Evolutionary conservation across 306 rosid genomes (phyloP).

Genomic region (Comarum palustre): DNA sequence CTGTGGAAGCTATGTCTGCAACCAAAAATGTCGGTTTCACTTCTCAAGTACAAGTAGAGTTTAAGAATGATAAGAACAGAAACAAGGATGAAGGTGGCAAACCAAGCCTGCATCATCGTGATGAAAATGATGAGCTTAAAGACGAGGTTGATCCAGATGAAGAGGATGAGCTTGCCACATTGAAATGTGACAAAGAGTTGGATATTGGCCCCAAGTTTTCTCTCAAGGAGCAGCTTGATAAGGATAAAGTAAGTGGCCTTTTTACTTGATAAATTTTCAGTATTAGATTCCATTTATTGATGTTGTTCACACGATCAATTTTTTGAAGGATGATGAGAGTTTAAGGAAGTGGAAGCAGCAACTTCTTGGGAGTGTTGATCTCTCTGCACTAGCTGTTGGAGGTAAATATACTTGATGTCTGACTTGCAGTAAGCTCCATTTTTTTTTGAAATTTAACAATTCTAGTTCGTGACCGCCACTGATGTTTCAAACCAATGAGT

Average conservation of each 20-base stretch:
- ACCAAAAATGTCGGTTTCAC: conserved; percentile 45
- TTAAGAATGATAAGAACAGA: conserved; percentile 34
- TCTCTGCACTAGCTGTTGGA: conserved; percentile 52
- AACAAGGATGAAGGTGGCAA: conserved; percentile 28
- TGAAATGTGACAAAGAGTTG: conserved; percentile 44
- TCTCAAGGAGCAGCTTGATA: conserved; percentile 89
- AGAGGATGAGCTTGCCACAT: conserved; percentile 37
- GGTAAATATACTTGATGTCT: conserved; percentile 34
- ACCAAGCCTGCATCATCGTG: conserved; percentile 16
- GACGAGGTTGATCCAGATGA: conserved; percentile 42
- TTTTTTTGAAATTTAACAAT: neutral
- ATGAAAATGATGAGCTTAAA: conserved; percentile 15
- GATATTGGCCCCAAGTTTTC: conserved; percentile 78
- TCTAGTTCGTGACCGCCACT: neutral
- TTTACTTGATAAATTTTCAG: neutral
- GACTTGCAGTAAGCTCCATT: neutral
- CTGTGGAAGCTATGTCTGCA: conserved; percentile 53
- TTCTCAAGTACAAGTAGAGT: conserved; percentile 39
- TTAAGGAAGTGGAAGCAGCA: conserved; percentile 90
- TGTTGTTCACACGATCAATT: conserved; percentile 1
- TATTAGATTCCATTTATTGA: neutral
- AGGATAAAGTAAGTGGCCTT: conserved; percentile 55
- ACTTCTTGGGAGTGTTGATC: conserved; percentile 77
- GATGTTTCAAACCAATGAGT: neutral
- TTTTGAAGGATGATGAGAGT: conserved; percentile 70